Base-by-base conservation (phyloP, 1,284 basidiomycete species). In the Coniophora puteana region DNA sequence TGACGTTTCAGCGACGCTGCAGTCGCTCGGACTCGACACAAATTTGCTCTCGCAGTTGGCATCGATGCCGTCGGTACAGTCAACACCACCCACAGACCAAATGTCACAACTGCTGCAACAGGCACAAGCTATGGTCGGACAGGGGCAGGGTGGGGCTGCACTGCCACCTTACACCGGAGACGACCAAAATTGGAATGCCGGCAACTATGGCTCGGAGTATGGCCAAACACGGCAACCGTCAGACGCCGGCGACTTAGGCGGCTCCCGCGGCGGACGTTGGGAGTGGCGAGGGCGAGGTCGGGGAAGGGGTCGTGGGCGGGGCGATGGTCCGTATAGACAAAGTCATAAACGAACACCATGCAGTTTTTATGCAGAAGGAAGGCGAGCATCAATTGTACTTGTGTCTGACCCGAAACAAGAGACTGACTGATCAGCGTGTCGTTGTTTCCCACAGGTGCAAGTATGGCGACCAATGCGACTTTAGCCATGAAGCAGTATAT, bases 331-430 rank as follows among this genome's bases (percentile, higher is more conserved):
- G 47, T 76, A 69, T 82, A 86, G 74, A n/a, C n/a, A n/a, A 79
- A 73, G 68, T 69, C 83, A 69, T 76, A 86, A 81, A 78, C 75
- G 81, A 79, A 81, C 77, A 80, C 78, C 81, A 68, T 89, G 87
- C 82, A 83, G 72, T 74, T 89, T 88, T 72, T 89, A 81, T 76
- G 78, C 78, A 68, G 75, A 80, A 75, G 87, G 86, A 86, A 89
- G 86, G 86, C 82, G 79, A 89, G 87, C 81, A 75, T 72, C 57
- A 55, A 67, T 34, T 30, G 62, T 62, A 60, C 58, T 52, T 62
- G 63, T 58, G 58, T 47, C 51, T 53, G 53, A 55, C 57, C 59
- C 69, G 66, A 63, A 59, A 59, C 55, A 51, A 5, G 47, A 35
- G 58, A 67, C n/a, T n/a, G 65, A 66, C 74, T 80, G 67, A 78